Conservation (phyloP, 1,139 yeast species). For the Geotrichum cucujoidarum region DNA sequence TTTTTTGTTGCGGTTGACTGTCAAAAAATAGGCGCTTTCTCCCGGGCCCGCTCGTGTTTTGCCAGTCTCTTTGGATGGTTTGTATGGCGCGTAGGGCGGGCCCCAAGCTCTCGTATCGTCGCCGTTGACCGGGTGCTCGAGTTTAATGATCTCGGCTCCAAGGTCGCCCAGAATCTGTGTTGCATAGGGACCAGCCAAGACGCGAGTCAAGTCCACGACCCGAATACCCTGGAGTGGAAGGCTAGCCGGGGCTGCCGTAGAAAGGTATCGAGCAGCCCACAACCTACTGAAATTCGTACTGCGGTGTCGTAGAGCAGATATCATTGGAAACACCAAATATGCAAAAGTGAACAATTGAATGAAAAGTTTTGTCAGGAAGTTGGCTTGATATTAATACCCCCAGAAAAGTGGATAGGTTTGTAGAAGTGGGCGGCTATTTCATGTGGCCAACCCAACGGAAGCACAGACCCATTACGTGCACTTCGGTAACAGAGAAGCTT, state of each 20-base stretch:
- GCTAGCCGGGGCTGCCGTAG: background rate
- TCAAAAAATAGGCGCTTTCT: slow-evolving; percentile 41
- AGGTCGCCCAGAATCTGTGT: slow-evolving; percentile 42
- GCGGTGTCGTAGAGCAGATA: background rate
- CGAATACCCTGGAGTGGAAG: slow-evolving; percentile 37
- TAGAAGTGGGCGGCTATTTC: too few species aligned
- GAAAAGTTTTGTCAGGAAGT: too few species aligned
- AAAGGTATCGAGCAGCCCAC: background rate
- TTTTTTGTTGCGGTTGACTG: slow-evolving; percentile 40
- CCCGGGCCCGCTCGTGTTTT: slow-evolving; percentile 22
- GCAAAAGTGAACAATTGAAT: too few species aligned
- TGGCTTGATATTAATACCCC: too few species aligned
- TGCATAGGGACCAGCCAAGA: slow-evolving; percentile 44
- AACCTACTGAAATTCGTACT: background rate
- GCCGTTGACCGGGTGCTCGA: slow-evolving; percentile 43
- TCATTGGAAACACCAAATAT: too few species aligned
- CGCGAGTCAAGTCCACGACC: slow-evolving; percentile 41
- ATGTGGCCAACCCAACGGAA: too few species aligned
- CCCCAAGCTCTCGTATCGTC: slow-evolving; percentile 46
- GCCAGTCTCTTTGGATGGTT: slow-evolving; percentile 15
- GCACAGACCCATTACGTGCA: too few species aligned
- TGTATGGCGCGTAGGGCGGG: slow-evolving; percentile 36
- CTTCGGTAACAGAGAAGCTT: too few species aligned
- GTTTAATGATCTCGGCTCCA: slow-evolving; percentile 42
- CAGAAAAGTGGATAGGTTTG: too few species aligned